Percentiles rank a stretch among this genome's conserved stretches.
These are phyloP conservation scores for Microdochium nivale DNA, from an alignment of 2,329 filamentous ascomycete species.

Conservation along the genomic window DNA sequence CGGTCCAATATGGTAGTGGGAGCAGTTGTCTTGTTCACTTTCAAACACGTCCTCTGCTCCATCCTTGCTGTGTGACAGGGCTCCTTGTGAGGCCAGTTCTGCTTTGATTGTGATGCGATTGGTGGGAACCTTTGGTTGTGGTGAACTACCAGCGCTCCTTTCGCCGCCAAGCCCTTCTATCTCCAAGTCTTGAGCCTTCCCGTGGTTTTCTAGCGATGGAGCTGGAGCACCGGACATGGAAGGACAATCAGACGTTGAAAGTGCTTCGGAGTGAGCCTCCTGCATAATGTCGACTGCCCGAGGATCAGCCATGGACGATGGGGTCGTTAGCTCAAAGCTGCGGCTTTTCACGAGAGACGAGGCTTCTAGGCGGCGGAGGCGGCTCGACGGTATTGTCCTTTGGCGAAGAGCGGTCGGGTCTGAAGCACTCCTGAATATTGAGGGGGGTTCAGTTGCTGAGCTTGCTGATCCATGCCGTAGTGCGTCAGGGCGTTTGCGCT, in stretches of 20 bases:
- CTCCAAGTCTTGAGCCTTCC: too few species aligned
- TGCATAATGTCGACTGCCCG: not conserved
- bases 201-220: too few species aligned
- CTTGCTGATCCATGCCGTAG: not conserved
- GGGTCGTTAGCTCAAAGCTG: not conserved
- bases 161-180: too few species aligned
- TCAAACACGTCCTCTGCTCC: not conserved
- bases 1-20: not conserved
- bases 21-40: not conserved
- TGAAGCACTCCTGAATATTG: not conserved
- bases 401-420: not conserved
- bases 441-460: not conserved
- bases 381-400: not conserved
- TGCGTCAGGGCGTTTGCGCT: not conserved
- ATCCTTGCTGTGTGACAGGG: too few species aligned
- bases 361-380: not conserved
- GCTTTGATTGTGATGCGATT: not conserved
- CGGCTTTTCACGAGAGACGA: not conserved
- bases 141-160: too few species aligned
- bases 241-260: not conserved
- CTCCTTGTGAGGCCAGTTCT: too few species aligned
- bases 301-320: not conserved
- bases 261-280: not conserved
- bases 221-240: not conserved
- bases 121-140: not conserved